These are phyloP conservation scores for Suillus hirtellus DNA, from an alignment of 768 basidiomycete species.

Conservation along the genomic window DNA sequence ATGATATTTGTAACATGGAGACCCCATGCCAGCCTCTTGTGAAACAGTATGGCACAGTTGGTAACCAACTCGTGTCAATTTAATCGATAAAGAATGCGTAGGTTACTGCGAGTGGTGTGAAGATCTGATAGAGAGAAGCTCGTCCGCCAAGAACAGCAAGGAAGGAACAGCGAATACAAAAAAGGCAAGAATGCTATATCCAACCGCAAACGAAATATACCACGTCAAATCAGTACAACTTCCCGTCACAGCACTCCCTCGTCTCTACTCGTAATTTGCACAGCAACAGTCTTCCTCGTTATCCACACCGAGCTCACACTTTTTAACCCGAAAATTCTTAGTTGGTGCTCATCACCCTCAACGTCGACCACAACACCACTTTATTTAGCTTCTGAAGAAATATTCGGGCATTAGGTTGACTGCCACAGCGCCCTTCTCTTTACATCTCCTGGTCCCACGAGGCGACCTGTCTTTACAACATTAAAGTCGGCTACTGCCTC, in stretches of 20 bases:
- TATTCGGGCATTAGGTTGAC: constrained; percentile 5
- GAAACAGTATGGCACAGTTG: not conserved
- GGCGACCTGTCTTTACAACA: constrained; percentile 20
- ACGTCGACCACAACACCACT: not conserved
- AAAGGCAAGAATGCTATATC: constrained; percentile 35
- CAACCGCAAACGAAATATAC: constrained; percentile 35
- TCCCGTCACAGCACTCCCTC: constrained; percentile 33
- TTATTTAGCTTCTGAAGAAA: constrained; percentile 7
- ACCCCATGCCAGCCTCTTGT: too few species aligned
- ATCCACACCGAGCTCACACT: constrained; percentile 7
- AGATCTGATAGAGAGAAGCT: constrained; percentile 8
- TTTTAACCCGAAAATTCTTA: not conserved
- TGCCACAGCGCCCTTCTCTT: constrained; percentile 12
- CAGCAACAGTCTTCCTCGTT: constrained; percentile 20
- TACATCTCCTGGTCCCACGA: constrained; percentile 36
- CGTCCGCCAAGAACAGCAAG: constrained; percentile 30
- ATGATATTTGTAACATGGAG: not conserved
- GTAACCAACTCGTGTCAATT: not conserved
- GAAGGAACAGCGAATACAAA: constrained; percentile 25
- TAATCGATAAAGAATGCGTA: not conserved
- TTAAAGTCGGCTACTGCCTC: constrained; percentile 17
- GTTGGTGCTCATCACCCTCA: constrained; percentile 1
- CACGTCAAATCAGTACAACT: constrained; percentile 27
- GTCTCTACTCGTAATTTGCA: constrained; percentile 21
- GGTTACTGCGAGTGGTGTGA: not conserved